Evolutionary conservation across 2,329 filamentous ascomycete genomes (phyloP).

Genomic region (Claviceps pazoutovae): DNA sequence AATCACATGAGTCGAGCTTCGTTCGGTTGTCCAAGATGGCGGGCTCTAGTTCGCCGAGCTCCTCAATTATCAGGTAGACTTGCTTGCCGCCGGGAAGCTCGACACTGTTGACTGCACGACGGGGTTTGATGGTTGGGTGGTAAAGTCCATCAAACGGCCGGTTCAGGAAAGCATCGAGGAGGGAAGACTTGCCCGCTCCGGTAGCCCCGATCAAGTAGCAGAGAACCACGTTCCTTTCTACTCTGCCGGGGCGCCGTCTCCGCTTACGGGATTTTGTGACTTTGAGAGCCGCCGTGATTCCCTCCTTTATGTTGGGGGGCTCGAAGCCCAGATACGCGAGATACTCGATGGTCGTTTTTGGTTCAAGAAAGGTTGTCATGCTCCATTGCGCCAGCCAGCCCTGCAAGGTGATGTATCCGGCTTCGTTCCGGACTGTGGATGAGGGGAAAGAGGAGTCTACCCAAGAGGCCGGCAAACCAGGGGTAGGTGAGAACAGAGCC

Average conservation of each 20-base stretch:
- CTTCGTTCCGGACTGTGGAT: slow-evolving; percentile 88
- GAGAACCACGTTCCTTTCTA: slow-evolving; percentile 87
- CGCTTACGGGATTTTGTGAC: slow-evolving; percentile 85
- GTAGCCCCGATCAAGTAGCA: slow-evolving; percentile 84
- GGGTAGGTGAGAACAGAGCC: slow-evolving; percentile 83
- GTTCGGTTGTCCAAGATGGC: slow-evolving; percentile 85
- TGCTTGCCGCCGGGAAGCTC: slow-evolving; percentile 93
- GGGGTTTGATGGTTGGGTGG: slow-evolving; percentile 87
- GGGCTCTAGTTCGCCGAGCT: slow-evolving; percentile 88
- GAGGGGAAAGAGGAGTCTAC: slow-evolving; percentile 78
- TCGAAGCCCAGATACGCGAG: slow-evolving; percentile 94
- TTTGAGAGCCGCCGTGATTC: slow-evolving; percentile 73
- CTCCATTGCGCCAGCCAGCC: slow-evolving; percentile 99
- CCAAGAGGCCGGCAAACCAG: slow-evolving; percentile 79
- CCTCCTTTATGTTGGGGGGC: slow-evolving; percentile 57
- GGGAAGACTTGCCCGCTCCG: slow-evolving; percentile 77
- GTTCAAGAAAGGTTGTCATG: slow-evolving; percentile 96
- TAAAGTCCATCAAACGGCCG: slow-evolving; percentile 74
- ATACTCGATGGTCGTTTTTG: slow-evolving; percentile 89
- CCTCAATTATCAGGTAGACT: slow-evolving; percentile 89
- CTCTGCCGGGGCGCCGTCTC: slow-evolving; percentile 64
- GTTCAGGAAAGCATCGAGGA: slow-evolving; percentile 84
- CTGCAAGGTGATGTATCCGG: slow-evolving; percentile 86
- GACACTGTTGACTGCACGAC: slow-evolving; percentile 88
- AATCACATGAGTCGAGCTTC: slow-evolving; percentile 83